Percentiles rank a stretch among this genome's conserved stretches.
These are phyloP conservation scores for Leptomonas pyrrhocoris DNA, from an alignment of 208 protist species.

Conservation along the genomic window DNA sequence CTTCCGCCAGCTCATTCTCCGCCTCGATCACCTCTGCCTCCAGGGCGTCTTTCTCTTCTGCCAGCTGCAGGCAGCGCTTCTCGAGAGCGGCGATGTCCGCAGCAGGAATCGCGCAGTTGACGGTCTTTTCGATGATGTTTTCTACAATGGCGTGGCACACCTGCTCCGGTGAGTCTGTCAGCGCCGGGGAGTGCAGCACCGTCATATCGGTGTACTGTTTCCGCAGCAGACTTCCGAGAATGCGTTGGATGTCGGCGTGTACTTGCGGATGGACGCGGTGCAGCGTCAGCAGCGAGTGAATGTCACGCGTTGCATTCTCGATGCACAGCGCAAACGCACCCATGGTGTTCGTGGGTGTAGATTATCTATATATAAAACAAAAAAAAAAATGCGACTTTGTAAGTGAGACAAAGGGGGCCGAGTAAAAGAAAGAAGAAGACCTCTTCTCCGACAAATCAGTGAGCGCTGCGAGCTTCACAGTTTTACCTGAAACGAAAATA, in stretches of 20 bases:
- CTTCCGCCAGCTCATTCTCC: slow-evolving; percentile 23
- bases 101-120: slow-evolving; percentile 54
- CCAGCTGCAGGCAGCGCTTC: slow-evolving; percentile 28
- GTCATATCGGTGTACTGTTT: slow-evolving; percentile 55
- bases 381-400: slow-evolving; percentile 1
- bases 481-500: too few relatives aligned
- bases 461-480: too few relatives aligned
- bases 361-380: neutral
- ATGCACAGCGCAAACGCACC: slow-evolving; percentile 65
- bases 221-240: slow-evolving; percentile 54
- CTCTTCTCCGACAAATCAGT: neutral
- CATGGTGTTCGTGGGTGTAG: slow-evolving; percentile 35
- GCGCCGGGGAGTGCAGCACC: slow-evolving; percentile 35
- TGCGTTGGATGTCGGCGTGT: slow-evolving; percentile 64
- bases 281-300: slow-evolving; percentile 69
- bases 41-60: slow-evolving; percentile 48
- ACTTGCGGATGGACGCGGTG: slow-evolving; percentile 89
- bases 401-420: too few relatives aligned
- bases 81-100: slow-evolving; percentile 47
- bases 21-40: slow-evolving; percentile 21
- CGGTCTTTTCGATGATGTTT: slow-evolving; percentile 46
- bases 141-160: slow-evolving; percentile 60
- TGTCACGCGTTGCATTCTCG: slow-evolving; percentile 71
- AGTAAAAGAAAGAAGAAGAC: neutral
- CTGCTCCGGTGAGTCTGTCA: slow-evolving; percentile 47